Conservation (phyloP, 495 filamentous ascomycete species). For the Trichocladium uniseriatum region DNA sequence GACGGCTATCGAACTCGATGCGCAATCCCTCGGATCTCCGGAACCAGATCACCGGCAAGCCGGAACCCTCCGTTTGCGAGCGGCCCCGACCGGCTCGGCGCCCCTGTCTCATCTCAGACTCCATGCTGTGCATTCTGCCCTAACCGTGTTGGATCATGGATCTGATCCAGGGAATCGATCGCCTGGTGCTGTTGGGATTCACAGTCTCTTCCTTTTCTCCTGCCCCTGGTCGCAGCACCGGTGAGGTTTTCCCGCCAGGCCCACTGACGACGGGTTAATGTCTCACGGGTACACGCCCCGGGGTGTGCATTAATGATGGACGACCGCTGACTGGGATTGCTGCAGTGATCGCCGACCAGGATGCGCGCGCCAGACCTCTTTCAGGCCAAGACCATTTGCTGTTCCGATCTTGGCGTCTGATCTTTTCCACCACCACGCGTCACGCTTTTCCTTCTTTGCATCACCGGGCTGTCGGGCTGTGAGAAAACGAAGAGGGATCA, state of each 20-base stretch:
- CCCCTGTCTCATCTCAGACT: not conserved
- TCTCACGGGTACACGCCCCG: not conserved
- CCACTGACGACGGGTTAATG: too few relatives aligned
- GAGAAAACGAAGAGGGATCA: not conserved
- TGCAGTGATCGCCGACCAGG: constrained; percentile 30
- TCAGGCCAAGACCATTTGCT: constrained; percentile 14
- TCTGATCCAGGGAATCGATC: not conserved
- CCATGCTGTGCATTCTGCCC: too few relatives aligned
- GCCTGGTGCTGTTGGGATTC: not conserved
- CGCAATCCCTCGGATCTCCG: too few relatives aligned
- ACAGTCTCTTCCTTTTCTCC: too few relatives aligned
- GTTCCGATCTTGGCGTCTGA: constrained; percentile 26
- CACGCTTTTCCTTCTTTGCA: not conserved
- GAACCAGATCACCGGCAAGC: too few relatives aligned
- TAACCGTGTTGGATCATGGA: too few relatives aligned
- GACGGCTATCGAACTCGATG: too few relatives aligned
- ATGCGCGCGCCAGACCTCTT: constrained; percentile 17
- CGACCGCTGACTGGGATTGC: constrained; percentile 1
- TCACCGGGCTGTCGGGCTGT: not conserved
- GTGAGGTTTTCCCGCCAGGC: too few relatives aligned
- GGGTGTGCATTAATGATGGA: constrained; percentile 11
- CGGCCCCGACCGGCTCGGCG: too few relatives aligned
- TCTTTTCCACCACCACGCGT: constrained; percentile 5
- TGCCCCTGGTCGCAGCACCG: too few relatives aligned
- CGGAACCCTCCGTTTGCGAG: not conserved